Evolutionary conservation across 139 green algal species (phyloP), one percentile per base, ranked within the genome.

Genomic region (Yamagishiella unicocca): DNA sequence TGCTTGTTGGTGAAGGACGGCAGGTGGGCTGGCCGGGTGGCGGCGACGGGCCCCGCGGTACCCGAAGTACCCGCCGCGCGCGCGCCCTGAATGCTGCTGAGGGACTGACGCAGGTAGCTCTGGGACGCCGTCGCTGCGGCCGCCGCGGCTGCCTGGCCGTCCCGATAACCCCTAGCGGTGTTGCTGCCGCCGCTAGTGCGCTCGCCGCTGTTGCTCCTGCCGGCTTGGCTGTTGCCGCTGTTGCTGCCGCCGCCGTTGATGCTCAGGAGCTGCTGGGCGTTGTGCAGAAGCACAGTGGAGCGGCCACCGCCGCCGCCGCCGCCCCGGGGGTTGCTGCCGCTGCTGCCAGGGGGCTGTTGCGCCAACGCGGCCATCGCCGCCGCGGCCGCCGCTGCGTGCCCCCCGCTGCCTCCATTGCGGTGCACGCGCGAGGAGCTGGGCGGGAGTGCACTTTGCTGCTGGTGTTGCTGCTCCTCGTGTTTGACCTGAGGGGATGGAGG

Each of bases 1-100:
- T 64, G 72, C 43, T 62, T 80, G 72, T 45, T n/a, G 42, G 38
- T 40, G 35, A 58, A 78, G 27, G 70, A 78, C 17, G 70, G 74
- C 46, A 82, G n/a, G 10, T 35, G 31, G 3, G 74, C 45, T 14
- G 74, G 29, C 74, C 29, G 42, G 9, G 45, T 14, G 33, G 55
- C 77, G 45, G 19, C 45, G 27, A 27, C 72, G 72, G 43, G 42
- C 8, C 10, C 42, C 27, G 71, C 71, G 27, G 64, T 24, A 10
- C 7, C 64, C n/a, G 64, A 42, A 42, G n/a, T n/a, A 4, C 43
- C 72, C 22, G 25, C 58, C 55, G 55, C 55, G 38, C 37, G 70
- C 42, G 40, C 33, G 55, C 6, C n/a, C 40, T 58, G 55, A 37
- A 50, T 40, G 29, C 37, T 73, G 58, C 46, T 84, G 8, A 73